Base-by-base conservation (phyloP, 2,329 filamentous ascomycete genomes). In the Ceratocystis huliohia region DNA sequence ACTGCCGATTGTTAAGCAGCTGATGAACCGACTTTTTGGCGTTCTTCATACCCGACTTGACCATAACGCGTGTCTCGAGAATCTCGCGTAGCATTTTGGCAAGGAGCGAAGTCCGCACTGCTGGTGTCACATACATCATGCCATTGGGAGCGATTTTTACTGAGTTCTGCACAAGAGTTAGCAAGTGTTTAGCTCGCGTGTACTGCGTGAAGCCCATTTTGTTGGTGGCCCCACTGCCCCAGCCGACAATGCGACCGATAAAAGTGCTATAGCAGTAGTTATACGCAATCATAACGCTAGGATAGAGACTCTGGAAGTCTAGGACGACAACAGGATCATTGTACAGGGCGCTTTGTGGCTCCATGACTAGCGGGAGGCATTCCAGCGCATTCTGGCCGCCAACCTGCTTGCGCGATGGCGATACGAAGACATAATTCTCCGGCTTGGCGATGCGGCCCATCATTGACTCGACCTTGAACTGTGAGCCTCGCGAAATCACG, bases 181-280 rank as follows among this genome's bases (percentile, higher is more conserved):
- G 75, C 0, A 95, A 76, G 37, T 85, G 79, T 20, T 84, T 80
- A 68, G 88, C 82, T 45, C 91, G 83, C 69, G 86, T 79, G 75
- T 91, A 95, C 68, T 94, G 85, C 5, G 76, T 64, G 28, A 1
- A 97, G 77, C 17, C 88, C 82, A 44, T 86, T 81, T 70, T 92
- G 84, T 76, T 97, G 96, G 78, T 91, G 92, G 50, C 53, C 10
- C 61, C 41, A 37, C 83, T 85, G n/a, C 91, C 85, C 93, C 93
- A 96, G 71, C 86, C 84, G 33, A 86, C 84, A 48, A 96, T 86
- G 37, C 94, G 85, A 0, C 94, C 94, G 0, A 97, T 80, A 71
- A 92, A 99, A 0, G 94, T 99, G 0, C 94, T 97, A 73, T 99
- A 99, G 77, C 94, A 99, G 73, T 96, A 94, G 72, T 99, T 99